Evolutionary conservation across 2,329 filamentous ascomycete genomes (phyloP).

Genomic region (Daldinia sp.): DNA sequence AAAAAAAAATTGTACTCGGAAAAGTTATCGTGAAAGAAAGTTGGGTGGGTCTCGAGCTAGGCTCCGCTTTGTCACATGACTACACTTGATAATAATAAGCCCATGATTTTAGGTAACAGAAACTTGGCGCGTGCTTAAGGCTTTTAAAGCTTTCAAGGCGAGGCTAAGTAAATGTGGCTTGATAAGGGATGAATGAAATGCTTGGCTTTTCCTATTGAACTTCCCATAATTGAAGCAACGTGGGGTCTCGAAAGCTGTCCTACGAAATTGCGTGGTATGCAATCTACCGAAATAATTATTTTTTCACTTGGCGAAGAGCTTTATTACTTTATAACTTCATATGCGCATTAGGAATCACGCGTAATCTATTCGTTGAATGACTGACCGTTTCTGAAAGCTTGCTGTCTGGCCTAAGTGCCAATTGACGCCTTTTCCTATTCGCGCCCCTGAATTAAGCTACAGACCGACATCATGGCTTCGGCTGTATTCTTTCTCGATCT

Average conservation of each 20-base stretch:
- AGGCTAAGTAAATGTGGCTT: constrained; percentile 30
- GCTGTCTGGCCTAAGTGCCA: constrained; percentile 49
- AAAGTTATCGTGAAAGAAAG: constrained; percentile 42
- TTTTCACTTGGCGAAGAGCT: constrained; percentile 28
- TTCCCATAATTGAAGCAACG: constrained; percentile 22
- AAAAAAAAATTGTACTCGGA: constrained; percentile 30
- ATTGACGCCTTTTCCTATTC: constrained; percentile 45
- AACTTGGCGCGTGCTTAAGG: background rate
- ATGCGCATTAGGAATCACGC: constrained; percentile 14
- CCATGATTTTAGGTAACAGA: background rate
- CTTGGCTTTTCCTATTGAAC: constrained; percentile 12
- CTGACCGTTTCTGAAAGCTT: constrained; percentile 26
- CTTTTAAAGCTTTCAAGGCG: constrained; percentile 11
- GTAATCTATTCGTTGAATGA: constrained; percentile 42
- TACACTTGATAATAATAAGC: background rate
- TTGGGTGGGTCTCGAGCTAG: constrained; percentile 38
- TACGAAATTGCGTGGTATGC: constrained; percentile 32
- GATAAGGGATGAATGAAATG: constrained; percentile 9
- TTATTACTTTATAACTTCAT: constrained; percentile 18
- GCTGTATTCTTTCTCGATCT: constrained; percentile 98
- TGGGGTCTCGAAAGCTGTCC: constrained; percentile 39
- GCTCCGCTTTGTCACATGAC: constrained; percentile 44
- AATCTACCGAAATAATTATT: constrained; percentile 27
- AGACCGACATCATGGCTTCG: constrained; percentile 81
- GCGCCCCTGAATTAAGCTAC: constrained; percentile 45